Base-by-base conservation (phyloP, 208 protist species). In the Vickermania ingenoplastis region DNA sequence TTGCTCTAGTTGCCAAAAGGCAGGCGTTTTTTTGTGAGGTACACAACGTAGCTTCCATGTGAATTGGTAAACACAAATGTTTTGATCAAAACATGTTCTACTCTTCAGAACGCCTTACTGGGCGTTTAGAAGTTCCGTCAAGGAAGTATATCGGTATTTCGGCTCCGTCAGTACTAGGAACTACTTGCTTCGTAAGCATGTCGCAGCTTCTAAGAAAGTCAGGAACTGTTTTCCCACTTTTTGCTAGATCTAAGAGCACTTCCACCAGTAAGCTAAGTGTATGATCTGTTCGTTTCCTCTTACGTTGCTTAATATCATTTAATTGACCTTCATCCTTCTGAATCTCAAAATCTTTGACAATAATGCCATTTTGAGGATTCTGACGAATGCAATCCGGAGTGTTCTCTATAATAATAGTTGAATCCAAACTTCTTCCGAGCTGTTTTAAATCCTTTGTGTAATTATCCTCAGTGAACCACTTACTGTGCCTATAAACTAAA, bases 351-450 rank as follows among this genome's bases (percentile, higher is more conserved):
- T 94, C 87, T 52, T 89, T 75, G 0, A 94, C 87, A 58, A 91
- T 83, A 59, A 94, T 94, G 53, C 81, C 67, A 60, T 94, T 94
- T 41, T 83, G 68, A 25, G 83, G 83, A 59, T 94, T 94, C 0
- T 62, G 70, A 3, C 83, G 78, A 13, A 91, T 74, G 66, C 87
- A 94, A 63, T 89, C 87, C 27, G 87, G 83, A 1, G 87, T 90
- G 73, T 94, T 94, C 48, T 94, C 87, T 17, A 94, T 71, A 68
- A 94, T 89, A 50, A 94, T 80, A 56, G 86, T 89, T 57, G 83
- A 79, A 64, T 88, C 67, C 13, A 94, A 60, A 57, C 86, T 73
- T 7, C 87, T 65, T 29, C 83, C 87, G 3, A 94, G 73, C 60
- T 80, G 71, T 23, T 61, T 77, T n/a, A 94, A 65, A 61, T 94